Conservation (phyloP, 192 early-diverging fungal species). For the Bifiguratus adelaidae region DNA sequence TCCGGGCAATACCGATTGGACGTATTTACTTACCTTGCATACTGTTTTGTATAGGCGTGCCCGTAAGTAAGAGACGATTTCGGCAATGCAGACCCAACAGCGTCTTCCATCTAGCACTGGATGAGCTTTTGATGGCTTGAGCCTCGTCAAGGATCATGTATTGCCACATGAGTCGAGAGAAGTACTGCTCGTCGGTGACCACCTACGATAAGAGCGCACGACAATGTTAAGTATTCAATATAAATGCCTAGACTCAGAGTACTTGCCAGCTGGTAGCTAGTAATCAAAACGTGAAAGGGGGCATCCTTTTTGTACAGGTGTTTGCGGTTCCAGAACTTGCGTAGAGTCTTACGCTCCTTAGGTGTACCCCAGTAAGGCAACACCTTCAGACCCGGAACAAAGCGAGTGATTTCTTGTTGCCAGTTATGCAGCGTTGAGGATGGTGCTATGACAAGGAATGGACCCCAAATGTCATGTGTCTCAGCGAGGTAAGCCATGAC, state of each 20-base stretch:
- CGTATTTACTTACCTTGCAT: slow-evolving; percentile 48
- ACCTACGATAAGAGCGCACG: slow-evolving; percentile 11
- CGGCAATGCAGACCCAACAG: slow-evolving; percentile 76
- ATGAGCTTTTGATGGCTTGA: slow-evolving; percentile 89
- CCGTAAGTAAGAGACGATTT: slow-evolving; percentile 78
- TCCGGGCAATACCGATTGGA: not conserved
- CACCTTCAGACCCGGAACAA: slow-evolving; percentile 68
- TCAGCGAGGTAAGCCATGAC: slow-evolving; percentile 83
- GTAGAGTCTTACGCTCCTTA: slow-evolving; percentile 72
- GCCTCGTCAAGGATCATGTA: slow-evolving; percentile 95
- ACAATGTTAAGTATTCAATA: not conserved
- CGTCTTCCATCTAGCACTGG: slow-evolving; percentile 78
- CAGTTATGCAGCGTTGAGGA: slow-evolving; percentile 87
- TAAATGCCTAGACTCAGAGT: not conserved
- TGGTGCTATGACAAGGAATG: slow-evolving; percentile 83
- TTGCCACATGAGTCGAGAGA: slow-evolving; percentile 84
- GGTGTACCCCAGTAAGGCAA: slow-evolving; percentile 85
- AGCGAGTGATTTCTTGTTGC: slow-evolving; percentile 80
- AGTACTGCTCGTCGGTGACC: slow-evolving; percentile 70
- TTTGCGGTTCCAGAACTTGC: slow-evolving; percentile 71
- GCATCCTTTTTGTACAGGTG: slow-evolving; percentile 64
- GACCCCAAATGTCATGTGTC: slow-evolving; percentile 81
- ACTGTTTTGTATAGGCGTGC: slow-evolving; percentile 90
- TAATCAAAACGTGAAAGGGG: slow-evolving; percentile 83
- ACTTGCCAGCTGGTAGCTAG: slow-evolving; percentile 71